phyloP scores from a whole-genome alignment of 768 basidiomycete species.

The Lentinula guzmanii region DNA sequence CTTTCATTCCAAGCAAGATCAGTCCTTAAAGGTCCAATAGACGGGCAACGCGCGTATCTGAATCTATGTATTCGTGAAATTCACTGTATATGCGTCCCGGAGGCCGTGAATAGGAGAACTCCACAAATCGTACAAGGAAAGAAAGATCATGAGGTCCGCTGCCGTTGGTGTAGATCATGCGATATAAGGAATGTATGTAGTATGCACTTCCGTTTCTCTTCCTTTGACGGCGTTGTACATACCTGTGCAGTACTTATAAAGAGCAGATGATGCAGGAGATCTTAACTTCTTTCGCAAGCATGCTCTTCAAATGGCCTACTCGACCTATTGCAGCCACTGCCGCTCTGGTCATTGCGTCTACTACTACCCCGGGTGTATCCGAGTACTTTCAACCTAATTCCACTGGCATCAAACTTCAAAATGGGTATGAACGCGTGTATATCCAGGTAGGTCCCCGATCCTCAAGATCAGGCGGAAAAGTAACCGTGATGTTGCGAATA shows the following conservation, averaged over 20 bases:
- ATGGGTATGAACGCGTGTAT: constrained; percentile 25
- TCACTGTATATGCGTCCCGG: neutral
- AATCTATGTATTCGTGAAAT: too few species aligned
- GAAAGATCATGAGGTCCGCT: neutral
- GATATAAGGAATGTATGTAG: neutral
- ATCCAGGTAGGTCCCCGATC: constrained; percentile 20
- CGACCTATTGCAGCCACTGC: neutral
- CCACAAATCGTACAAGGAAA: neutral
- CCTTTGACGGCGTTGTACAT: neutral
- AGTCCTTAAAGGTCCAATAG: too few species aligned
- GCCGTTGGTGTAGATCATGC: neutral
- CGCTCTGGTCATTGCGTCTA: neutral
- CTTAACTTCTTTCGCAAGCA: neutral
- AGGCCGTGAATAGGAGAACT: neutral
- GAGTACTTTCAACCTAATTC: constrained; percentile 12
- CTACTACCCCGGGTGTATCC: neutral
- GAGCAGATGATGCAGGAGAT: constrained; percentile 1
- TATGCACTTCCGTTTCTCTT: neutral
- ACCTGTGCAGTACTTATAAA: neutral
- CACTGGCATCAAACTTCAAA: constrained; percentile 27
- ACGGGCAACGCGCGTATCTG: too few species aligned
- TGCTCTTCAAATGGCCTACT: constrained; percentile 4
- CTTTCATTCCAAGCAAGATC: too few species aligned
- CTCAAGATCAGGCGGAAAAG: neutral
- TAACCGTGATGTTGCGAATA: neutral